A percentile compares a stretch with the other conserved stretches of the same genome.
Evolutionary conservation across 148 eudicot genomes (phyloP).

Genomic region (Diospyros kaki): DNA sequence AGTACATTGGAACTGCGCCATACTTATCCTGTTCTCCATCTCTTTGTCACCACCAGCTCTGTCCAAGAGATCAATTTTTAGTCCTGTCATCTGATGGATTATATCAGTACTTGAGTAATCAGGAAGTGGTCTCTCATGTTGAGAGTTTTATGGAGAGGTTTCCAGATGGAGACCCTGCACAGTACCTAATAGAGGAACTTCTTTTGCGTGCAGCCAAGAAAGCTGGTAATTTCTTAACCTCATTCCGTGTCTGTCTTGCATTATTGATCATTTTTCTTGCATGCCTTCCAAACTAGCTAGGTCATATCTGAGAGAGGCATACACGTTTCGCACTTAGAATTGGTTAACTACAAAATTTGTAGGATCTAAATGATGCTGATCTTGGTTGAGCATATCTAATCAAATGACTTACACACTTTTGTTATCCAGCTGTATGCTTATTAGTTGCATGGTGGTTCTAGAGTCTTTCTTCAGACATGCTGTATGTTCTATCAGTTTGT

Average conservation of each 20-base stretch:
- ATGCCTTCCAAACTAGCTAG: background rate
- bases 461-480: background rate
- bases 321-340: background rate
- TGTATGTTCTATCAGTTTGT: background rate
- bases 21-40: conserved; percentile 82
- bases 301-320: background rate
- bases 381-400: background rate
- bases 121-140: conserved; percentile 83
- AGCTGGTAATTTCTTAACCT: conserved; percentile 59
- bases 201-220: conserved; percentile 91
- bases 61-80: conserved; percentile 83
- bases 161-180: conserved; percentile 99
- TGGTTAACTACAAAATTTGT: background rate
- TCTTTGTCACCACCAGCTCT: conserved; percentile 72
- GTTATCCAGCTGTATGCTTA: background rate
- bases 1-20: conserved; percentile 79
- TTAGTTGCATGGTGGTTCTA: background rate
- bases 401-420: background rate
- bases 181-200: conserved; percentile 93
- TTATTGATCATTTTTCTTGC: background rate
- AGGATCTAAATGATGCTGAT: background rate
- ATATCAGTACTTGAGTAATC: conserved; percentile 90
- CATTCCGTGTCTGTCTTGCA: background rate
- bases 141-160: conserved; percentile 81
- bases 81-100: conserved; percentile 95